These are phyloP conservation scores for Nannochloris sp. DNA, from an alignment of 139 green algal genomes.

Conservation along the genomic window DNA sequence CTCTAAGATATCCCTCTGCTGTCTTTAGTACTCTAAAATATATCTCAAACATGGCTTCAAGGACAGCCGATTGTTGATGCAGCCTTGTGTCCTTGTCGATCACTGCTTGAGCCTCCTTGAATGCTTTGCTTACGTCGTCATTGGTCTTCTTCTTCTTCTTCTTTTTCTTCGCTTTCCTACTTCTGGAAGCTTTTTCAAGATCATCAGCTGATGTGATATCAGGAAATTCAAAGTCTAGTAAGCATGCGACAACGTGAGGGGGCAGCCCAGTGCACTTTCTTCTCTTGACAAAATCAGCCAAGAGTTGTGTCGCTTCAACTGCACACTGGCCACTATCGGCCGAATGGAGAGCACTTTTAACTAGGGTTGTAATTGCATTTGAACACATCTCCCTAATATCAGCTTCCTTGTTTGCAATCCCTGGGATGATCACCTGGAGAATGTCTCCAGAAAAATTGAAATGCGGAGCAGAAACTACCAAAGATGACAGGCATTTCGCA, in stretches of 20 bases:
- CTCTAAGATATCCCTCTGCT: conserved; percentile 20
- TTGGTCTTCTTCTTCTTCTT: conserved; percentile 24
- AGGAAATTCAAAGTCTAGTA: conserved; percentile 13
- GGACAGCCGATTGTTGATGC: conserved; percentile 28
- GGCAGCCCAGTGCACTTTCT: conserved; percentile 38
- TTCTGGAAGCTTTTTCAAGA: conserved; percentile 17
- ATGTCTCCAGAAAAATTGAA: conserved; percentile 82
- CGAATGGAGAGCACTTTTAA: conserved; percentile 19
- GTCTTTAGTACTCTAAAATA: conserved; percentile 70
- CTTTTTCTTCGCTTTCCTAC: conserved; percentile 14
- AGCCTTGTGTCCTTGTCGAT: conserved; percentile 5
- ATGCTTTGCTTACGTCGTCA: conserved; percentile 43
- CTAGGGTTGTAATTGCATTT: conserved; percentile 28
- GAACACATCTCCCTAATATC: conserved; percentile 23
- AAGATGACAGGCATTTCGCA: conserved; percentile 56
- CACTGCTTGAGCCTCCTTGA: conserved; percentile 48
- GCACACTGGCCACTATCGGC: conserved; percentile 8
- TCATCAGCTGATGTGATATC: conserved; percentile 19
- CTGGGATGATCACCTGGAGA: conserved; percentile 64
- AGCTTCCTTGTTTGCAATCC: conserved; percentile 41
- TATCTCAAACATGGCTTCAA: conserved; percentile 71
- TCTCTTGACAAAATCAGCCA: conserved; percentile 74
- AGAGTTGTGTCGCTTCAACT: conserved; percentile 73
- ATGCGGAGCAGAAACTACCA: conserved; percentile 61
- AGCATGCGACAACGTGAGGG: conserved; percentile 26